These are phyloP conservation scores for Neurospora africana DNA, from an alignment of 495 filamentous ascomycete genomes.

Conservation along the genomic window DNA sequence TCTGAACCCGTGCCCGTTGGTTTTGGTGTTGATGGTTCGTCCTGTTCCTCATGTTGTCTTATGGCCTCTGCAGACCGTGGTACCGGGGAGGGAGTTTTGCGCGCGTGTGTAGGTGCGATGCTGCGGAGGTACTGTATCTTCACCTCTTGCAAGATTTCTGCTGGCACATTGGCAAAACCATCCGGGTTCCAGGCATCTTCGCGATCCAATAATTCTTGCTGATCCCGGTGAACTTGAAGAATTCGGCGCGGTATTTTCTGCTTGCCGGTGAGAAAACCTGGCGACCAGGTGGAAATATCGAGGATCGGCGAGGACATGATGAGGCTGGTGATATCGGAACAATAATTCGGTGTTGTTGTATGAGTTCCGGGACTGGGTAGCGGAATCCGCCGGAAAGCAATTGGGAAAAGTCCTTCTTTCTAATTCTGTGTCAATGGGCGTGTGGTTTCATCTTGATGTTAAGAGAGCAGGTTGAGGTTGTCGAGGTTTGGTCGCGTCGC, in stretches of 20 bases:
- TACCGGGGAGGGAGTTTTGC: not conserved
- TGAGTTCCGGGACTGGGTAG: not conserved
- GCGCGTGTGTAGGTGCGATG: not conserved
- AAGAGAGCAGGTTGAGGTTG: not conserved
- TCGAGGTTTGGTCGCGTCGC: not conserved
- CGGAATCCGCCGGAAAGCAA: not conserved
- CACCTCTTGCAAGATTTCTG: slow-evolving; percentile 25
- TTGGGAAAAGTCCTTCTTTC: not conserved
- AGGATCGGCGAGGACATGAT: not conserved
- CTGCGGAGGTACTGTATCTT: not conserved
- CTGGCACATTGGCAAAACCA: slow-evolving; percentile 28
- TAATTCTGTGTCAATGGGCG: not conserved
- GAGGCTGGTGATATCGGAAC: not conserved
- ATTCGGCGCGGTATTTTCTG: slow-evolving; percentile 5
- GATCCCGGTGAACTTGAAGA: slow-evolving; percentile 45
- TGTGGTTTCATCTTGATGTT: not conserved
- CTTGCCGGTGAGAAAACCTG: not conserved
- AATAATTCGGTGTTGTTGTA: not conserved
- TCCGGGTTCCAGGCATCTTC: slow-evolving; percentile 30
- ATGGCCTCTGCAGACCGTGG: not conserved
- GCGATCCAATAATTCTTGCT: slow-evolving; percentile 46
- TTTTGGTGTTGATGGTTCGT: not conserved
- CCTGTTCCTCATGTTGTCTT: not conserved
- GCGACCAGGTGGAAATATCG: slow-evolving; percentile 3
- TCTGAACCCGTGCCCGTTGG: not conserved